Base-by-base conservation (phyloP, 1,284 basidiomycete genomes). In the Puccinia triticina region DNA sequence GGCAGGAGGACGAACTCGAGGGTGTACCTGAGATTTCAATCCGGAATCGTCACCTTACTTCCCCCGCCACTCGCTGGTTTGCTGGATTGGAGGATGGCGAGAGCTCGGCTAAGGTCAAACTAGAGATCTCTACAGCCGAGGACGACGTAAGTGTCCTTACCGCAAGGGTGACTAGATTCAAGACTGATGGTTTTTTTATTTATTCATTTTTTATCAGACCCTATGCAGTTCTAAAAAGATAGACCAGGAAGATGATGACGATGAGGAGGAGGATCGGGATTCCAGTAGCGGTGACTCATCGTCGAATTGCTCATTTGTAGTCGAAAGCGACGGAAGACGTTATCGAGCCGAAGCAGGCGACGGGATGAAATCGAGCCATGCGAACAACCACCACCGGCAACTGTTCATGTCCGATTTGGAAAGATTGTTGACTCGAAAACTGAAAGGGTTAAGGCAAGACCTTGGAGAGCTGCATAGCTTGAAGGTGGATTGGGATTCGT, bases 401-500 rank as follows among this genome's bases (percentile, higher is more conserved):
- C 40, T 43, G 34, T 46, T 69, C 29, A 72, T 80, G 53, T 59
- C 50, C 11, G 53, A 53, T 61, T 29, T 82, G 16, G 61, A 74
- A 34, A 82, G 26, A 57, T 55, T 82, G 53, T 66, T 82, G 21
- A 75, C 48, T 14, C 43, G 53, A 37, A 82, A 82, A 55, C 46
- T 82, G 34, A 66, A 82, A 50, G 72, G 64, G 26, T 55, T 82
- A 26, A 48, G 80, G 34, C 32, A 82, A 40, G 80, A 75, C 26
- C 59, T 82, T 11, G 71, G 57, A 64, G 71, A 59, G 46, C 50
- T 74, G n/a, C 71, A 74, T 37, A 75, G 59, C 40, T 82, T 82
- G 46, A 82, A 82, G 34, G 59, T 82, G 7, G 72, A 82, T 61
- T 82, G 72, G 48, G 80, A 82, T 50, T 64, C 71, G 37, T 67